These are phyloP conservation scores for Bondarzewia mesenterica DNA, from an alignment of 1,284 basidiomycete species.

Conservation along the genomic window DNA sequence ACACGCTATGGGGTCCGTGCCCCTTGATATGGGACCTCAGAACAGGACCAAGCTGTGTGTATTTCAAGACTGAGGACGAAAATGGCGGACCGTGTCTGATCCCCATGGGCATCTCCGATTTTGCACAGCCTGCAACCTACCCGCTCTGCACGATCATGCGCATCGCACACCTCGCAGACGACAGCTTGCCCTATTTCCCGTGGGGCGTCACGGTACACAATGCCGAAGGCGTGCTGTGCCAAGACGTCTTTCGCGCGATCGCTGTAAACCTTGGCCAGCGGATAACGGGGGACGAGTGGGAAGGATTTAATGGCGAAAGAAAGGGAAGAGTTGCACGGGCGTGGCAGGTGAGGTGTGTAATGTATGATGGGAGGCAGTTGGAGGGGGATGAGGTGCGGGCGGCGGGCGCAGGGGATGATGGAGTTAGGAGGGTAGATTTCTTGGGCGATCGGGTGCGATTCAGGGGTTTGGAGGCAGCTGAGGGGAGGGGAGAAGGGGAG, in stretches of 20 bases:
- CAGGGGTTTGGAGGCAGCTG: conserved; percentile 43
- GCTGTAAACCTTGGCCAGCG: conserved; percentile 35
- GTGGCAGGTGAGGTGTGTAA: conserved; percentile 10
- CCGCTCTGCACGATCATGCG: conserved; percentile 47
- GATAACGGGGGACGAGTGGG: conserved; percentile 33
- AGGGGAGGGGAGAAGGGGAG: conserved; percentile 26
- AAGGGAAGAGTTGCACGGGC: conserved; percentile 27
- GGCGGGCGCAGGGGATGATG: conserved; percentile 19
- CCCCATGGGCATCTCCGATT: not conserved
- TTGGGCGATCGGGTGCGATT: conserved; percentile 42
- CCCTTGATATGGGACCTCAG: conserved; percentile 4
- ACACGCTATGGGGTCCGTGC: conserved; percentile 1
- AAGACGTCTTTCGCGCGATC: conserved; percentile 42
- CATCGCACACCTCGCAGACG: conserved; percentile 43
- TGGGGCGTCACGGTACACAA: conserved; percentile 49
- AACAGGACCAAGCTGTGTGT: not conserved
- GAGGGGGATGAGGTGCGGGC: conserved; percentile 4
- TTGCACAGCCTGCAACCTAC: conserved; percentile 46
- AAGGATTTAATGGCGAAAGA: conserved; percentile 19
- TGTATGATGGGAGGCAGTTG: not conserved
- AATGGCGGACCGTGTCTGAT: not conserved
- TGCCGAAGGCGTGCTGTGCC: conserved; percentile 35
- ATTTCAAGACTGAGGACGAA: not conserved
- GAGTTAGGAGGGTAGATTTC: conserved; percentile 42
- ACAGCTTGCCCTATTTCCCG: conserved; percentile 33